These are phyloP conservation scores for Salmacisia buchloeana DNA, from an alignment of 1,284 basidiomycete species.

Conservation along the genomic window DNA sequence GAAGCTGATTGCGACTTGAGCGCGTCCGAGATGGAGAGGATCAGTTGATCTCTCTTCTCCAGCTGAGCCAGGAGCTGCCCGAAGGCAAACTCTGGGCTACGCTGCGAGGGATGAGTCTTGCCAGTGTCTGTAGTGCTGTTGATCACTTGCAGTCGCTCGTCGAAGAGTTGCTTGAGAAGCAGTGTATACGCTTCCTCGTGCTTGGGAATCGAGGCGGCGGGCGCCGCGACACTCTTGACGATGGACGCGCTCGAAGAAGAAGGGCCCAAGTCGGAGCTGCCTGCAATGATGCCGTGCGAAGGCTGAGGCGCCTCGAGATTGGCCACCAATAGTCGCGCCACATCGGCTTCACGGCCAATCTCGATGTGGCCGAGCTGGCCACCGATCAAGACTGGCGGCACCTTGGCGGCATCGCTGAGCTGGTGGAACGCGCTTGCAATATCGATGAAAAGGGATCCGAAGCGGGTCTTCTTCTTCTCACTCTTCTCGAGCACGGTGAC, in stretches of 20 bases:
- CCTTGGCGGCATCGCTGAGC: slow-evolving; percentile 52
- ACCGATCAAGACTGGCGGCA: slow-evolving; percentile 27
- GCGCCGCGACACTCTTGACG: slow-evolving; percentile 48
- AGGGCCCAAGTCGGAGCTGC: slow-evolving; percentile 32
- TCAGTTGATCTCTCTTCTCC: slow-evolving; percentile 39
- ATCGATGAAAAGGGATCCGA: slow-evolving; percentile 81
- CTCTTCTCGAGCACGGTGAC: slow-evolving; percentile 82
- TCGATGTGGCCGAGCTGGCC: slow-evolving; percentile 35
- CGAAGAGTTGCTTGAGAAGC: slow-evolving; percentile 77
- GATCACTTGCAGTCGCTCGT: slow-evolving; percentile 73
- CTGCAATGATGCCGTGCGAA: slow-evolving; percentile 46
- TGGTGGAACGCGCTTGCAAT: slow-evolving; percentile 69
- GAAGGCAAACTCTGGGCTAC: slow-evolving; percentile 86
- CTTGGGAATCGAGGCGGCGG: slow-evolving; percentile 59
- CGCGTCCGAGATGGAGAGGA: slow-evolving; percentile 33
- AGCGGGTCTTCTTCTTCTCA: slow-evolving; percentile 70
- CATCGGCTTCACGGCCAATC: slow-evolving; percentile 21
- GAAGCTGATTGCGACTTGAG: slow-evolving; percentile 22
- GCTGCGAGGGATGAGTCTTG: slow-evolving; percentile 56
- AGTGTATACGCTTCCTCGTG: slow-evolving; percentile 89
- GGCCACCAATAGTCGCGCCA: slow-evolving; percentile 27
- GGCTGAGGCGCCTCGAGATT: slow-evolving; percentile 20
- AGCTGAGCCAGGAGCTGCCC: slow-evolving; percentile 80
- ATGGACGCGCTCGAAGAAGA: slow-evolving; percentile 36
- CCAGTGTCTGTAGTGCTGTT: slow-evolving; percentile 56